phyloP scores from a whole-genome alignment of 352 stramenopile species.

The Phytophthora uliginosa region DNA sequence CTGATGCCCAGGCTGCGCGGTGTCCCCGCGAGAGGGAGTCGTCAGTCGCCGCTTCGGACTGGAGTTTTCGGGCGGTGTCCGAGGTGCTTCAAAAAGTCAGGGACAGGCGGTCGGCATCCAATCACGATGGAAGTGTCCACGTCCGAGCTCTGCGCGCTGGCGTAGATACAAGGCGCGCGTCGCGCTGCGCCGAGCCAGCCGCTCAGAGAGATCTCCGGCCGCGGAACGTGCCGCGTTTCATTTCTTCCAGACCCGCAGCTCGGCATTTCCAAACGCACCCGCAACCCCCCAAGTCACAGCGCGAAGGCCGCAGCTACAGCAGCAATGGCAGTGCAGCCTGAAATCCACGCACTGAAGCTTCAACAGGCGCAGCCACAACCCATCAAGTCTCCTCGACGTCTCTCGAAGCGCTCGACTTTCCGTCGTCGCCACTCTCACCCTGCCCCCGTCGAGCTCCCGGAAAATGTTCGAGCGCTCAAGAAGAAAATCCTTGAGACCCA shows the following conservation, averaged over 20 bases:
- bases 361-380: constrained; percentile 21
- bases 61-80: not conserved
- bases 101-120: constrained; percentile 29
- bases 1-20: constrained; percentile 1
- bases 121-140: constrained; percentile 22
- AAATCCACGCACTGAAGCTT: constrained; percentile 25
- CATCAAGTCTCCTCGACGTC: constrained; percentile 25
- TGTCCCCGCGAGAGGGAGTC: not conserved
- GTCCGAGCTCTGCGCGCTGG: constrained; percentile 19
- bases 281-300: constrained; percentile 1
- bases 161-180: constrained; percentile 13
- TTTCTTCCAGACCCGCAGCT: constrained; percentile 12
- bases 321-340: constrained; percentile 34
- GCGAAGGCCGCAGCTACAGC: not conserved
- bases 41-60: not conserved
- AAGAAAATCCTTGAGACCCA: constrained; percentile 55
- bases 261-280: constrained; percentile 34
- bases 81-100: constrained; percentile 26
- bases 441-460: constrained; percentile 28
- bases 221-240: constrained; percentile 28
- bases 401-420: constrained; percentile 31
- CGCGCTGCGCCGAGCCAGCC: constrained; percentile 10
- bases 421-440: constrained; percentile 24
- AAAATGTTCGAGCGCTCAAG: constrained; percentile 55
- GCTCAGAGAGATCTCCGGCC: constrained; percentile 5